These are phyloP conservation scores for Syzygium malaccense DNA, from an alignment of 441 rosid species.

Conservation along the genomic window DNA sequence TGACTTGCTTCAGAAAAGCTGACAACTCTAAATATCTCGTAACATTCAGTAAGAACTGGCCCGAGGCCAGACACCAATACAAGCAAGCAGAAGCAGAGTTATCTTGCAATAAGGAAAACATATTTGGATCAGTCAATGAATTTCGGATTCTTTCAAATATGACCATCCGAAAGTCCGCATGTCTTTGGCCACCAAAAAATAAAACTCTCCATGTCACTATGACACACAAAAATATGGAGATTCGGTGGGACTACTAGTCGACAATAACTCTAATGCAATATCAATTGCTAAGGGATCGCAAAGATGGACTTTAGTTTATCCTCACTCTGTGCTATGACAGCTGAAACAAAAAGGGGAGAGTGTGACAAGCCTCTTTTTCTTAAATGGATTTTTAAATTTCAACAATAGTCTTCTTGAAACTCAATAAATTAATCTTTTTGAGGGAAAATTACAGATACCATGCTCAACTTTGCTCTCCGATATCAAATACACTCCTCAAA, in stretches of 20 bases:
- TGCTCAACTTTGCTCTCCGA: neutral
- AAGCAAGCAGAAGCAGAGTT: neutral
- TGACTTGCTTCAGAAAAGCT: neutral
- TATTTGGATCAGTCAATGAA: neutral
- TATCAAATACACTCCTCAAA: neutral
- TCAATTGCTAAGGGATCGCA: neutral
- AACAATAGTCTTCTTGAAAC: neutral
- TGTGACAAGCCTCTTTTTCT: neutral
- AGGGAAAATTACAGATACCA: neutral
- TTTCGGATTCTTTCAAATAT: neutral
- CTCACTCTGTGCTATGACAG: neutral
- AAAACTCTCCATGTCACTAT: neutral
- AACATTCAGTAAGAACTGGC: neutral
- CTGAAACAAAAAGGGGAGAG: neutral
- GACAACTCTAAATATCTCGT: neutral
- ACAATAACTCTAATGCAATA: neutral
- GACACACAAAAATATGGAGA: neutral
- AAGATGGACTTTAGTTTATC: neutral
- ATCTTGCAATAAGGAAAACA: neutral
- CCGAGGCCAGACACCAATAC: neutral
- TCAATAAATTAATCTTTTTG: neutral
- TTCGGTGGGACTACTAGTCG: neutral
- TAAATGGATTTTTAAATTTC: neutral
- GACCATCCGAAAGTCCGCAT: neutral
- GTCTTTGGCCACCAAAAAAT: neutral